These are phyloP conservation scores for Akanthomyces dipterigenus DNA, from an alignment of 2,329 filamentous ascomycete genomes.

Conservation along the genomic window DNA sequence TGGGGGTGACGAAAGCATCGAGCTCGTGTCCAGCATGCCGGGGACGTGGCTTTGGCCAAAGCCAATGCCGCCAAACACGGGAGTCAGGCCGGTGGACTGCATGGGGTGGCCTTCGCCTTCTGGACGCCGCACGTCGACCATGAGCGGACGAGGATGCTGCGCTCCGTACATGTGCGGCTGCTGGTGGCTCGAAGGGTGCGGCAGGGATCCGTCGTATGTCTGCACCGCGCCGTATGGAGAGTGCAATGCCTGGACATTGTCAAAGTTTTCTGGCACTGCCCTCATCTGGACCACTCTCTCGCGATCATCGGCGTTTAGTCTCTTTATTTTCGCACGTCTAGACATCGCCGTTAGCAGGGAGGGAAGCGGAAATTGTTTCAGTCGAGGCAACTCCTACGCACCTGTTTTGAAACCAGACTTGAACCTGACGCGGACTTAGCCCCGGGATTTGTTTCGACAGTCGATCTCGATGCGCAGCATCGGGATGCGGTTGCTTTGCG, in stretches of 20 bases:
- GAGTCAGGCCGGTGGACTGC: slow-evolving; percentile 60
- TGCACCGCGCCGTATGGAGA: slow-evolving; percentile 59
- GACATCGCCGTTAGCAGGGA: slow-evolving; percentile 13
- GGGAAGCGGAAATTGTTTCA: neutral
- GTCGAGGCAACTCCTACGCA: slow-evolving; percentile 35
- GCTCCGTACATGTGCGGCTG: slow-evolving; percentile 36
- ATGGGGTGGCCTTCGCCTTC: slow-evolving; percentile 56
- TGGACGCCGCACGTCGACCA: slow-evolving; percentile 60
- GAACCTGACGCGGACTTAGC: slow-evolving; percentile 83
- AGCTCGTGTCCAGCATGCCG: slow-evolving; percentile 47
- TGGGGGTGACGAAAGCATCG: slow-evolving; percentile 49
- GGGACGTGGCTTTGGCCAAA: slow-evolving; percentile 51
- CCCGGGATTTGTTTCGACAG: slow-evolving; percentile 87
- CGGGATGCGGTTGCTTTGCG: slow-evolving; percentile 86
- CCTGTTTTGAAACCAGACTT: slow-evolving; percentile 99
- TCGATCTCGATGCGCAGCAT: slow-evolving; percentile 82
- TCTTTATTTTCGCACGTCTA: slow-evolving; percentile 66
- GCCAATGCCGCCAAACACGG: slow-evolving; percentile 59
- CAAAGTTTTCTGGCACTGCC: slow-evolving; percentile 63
- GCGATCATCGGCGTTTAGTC: slow-evolving; percentile 61
- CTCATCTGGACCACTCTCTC: slow-evolving; percentile 68
- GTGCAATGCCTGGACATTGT: slow-evolving; percentile 62
- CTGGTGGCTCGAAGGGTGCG: slow-evolving; percentile 34
- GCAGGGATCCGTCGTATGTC: slow-evolving; percentile 40
- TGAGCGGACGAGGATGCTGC: slow-evolving; percentile 59